Evolutionary conservation across 441 rosid genomes (phyloP).

Genomic region (Dalechampia spathulata): DNA sequence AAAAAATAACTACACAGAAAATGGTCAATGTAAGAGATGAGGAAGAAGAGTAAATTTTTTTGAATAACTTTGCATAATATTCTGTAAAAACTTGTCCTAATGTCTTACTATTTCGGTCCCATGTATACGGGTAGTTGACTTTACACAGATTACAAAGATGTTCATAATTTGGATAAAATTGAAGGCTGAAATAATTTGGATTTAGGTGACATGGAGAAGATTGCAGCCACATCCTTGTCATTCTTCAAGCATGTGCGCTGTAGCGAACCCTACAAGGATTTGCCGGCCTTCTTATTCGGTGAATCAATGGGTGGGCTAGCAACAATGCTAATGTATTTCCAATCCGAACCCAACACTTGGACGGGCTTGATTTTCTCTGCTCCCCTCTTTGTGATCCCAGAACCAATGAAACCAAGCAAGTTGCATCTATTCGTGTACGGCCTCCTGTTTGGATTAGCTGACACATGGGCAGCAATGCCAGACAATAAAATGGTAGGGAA

Average conservation of each 20-base stretch:
- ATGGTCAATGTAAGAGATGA: no score
- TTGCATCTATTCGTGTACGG: conserved; percentile 58
- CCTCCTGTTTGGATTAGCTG: conserved; percentile 76
- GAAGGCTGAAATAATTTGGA: not conserved
- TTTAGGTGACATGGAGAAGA: conserved; percentile 73
- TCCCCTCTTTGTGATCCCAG: conserved; percentile 82
- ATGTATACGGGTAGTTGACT: no score
- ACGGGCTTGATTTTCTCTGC: conserved; percentile 92
- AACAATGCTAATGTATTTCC: conserved; percentile 85
- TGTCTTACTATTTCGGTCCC: no score
- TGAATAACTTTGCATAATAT: no score
- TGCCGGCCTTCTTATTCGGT: conserved; percentile 79
- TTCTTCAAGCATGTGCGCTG: conserved; percentile 68
- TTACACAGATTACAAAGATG: no score
- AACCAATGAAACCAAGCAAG: conserved; percentile 79
- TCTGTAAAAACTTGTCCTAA: no score
- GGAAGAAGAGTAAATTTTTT: no score
- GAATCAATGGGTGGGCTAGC: conserved; percentile 92
- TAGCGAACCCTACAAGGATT: conserved; percentile 57
- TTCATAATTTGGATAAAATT: not conserved
- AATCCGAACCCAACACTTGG: conserved; percentile 67
- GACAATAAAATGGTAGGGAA: conserved; percentile 79
- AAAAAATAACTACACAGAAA: no score
- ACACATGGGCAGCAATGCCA: conserved; percentile 90
- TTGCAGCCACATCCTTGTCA: conserved; percentile 64